These are phyloP conservation scores for Fraxinus excelsior DNA, from an alignment of 257 asterid genomes.

Conservation along the genomic window DNA sequence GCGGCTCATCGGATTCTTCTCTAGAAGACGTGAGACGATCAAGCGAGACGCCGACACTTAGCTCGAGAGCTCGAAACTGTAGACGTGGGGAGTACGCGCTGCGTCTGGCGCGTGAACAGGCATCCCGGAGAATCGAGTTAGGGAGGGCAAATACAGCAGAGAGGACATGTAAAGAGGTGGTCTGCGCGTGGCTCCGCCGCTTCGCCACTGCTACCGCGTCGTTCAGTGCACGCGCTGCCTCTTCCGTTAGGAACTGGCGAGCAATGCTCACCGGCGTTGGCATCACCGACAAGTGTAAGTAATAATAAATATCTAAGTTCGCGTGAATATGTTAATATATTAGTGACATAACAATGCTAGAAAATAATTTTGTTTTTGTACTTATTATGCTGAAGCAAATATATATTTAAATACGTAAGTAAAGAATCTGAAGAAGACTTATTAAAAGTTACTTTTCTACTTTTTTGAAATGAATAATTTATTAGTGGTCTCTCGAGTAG, in stretches of 20 bases:
- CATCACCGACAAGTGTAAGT: constrained; percentile 58
- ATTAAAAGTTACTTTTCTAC: not conserved
- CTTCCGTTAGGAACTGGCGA: constrained; percentile 80
- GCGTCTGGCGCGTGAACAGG: constrained; percentile 75
- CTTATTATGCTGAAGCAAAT: not conserved
- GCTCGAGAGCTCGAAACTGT: constrained; percentile 82
- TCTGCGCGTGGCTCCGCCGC: constrained; percentile 85
- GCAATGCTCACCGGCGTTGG: constrained; percentile 96
- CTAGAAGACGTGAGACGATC: constrained; percentile 68
- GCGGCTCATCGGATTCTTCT: constrained; percentile 57
- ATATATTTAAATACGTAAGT: not conserved
- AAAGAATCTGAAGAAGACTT: not conserved
- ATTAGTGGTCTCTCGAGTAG: not conserved
- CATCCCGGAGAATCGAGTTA: constrained; percentile 67
- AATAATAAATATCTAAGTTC: not conserved
- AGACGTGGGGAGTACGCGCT: constrained; percentile 74
- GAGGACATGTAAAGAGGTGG: constrained; percentile 82
- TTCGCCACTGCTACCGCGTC: constrained; percentile 82
- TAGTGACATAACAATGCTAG: not conserved
- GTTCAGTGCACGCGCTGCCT: constrained; percentile 73
- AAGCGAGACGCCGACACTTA: constrained; percentile 72
- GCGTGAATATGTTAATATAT: not conserved
- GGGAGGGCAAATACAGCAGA: constrained; percentile 76
- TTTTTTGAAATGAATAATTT: not conserved
- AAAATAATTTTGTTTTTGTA: constrained; percentile 1